Base-by-base conservation (phyloP, 2,329 filamentous ascomycete species). In the Pyrenochaeta sp. region DNA sequence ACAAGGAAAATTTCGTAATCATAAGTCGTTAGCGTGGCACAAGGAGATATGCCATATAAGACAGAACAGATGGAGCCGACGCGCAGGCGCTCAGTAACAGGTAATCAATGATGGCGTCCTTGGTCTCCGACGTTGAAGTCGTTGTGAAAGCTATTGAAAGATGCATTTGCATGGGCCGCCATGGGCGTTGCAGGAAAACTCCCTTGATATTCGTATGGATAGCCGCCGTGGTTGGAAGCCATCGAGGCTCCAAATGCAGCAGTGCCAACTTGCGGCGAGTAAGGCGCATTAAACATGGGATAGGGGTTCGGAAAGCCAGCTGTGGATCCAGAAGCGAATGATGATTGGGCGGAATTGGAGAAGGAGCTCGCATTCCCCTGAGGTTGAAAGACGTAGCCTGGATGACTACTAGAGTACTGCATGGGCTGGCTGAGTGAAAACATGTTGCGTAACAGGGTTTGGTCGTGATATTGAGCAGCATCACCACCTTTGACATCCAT, bases 141-240 rank as follows among this genome's bases (percentile, higher is more conserved):
- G 32, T 47, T 39, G 22, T 59, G 65, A 9, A 65, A 54, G 6
- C 56, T 53, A 7, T 62, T 24, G 49, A 65, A 68, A 9, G 52
- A 32, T 13, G 54, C 44, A 34, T 45, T 48, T 27, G 42, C 15
- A 12, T 52, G 45, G 8, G 49, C 13, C n/a, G 52, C 10, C 34
- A 54, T 48, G 10, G 53, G 32, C 9, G 58, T 46, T 1, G 22
- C 36, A 1, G 27, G 43, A n/a, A 50, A 57, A n/a, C 28, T 24
- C 7, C 50, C 51, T 6, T 58, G 30, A n/a, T 55, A 57, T 1
- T 43, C 30, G 13, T 60, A 54, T 15, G 54, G 42, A 47, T 45
- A 58, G 5, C 40, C 42, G 28, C 15, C 32, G 30, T 47, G 34
- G 15, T 27, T 25, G 30, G 45, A 47, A 32, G 42, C 7, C 25